Base-by-base conservation (phyloP, 2,329 filamentous ascomycete genomes). In the Aspergillus calidoustus region DNA sequence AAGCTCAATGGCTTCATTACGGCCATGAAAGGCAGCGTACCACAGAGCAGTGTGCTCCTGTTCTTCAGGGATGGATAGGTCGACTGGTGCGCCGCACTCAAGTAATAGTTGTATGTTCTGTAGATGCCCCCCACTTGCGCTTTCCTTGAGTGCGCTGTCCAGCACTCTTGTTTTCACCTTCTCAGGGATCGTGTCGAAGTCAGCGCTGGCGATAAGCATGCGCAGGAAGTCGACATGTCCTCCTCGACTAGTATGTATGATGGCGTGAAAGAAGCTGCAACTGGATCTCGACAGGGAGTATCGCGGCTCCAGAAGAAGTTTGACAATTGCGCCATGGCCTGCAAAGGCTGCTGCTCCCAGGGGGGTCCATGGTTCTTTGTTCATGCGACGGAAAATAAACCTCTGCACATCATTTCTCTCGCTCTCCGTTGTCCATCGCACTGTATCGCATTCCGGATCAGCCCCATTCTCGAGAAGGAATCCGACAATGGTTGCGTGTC, bases 391-490 rank as follows among this genome's bases (percentile, higher is more conserved):
- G 25, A 28, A 28, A 7, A 28, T 28, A 7, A 57, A 48, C 25
- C 38, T 8, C 22, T 23, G 11, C 11, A 34, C 15, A 11, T 31
- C 22, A 13, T 55, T 17, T 4, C 22, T 7, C 25, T 34, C 28
- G 22, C 23, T 7, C 41, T 31, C 17, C 9, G 38, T 41, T 17
- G 41, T 55, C 43, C 41, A 46, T 4, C 15, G 11, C 3, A 46
- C n/a, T 17, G 54, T n/a, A 23, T 28, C 46, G 3, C 22, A 19
- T 15, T 49, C 30, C 2, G 23, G 7, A 31, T 57, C 47, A 3
- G 55, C 55, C 31, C 55, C 55, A 7, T 44, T 43, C 11, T 51
- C 31, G 3, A 57, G 23, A 15, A 57, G 34, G n/a, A 57, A 19
- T 0, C 0, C 46, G 8, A 57, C 47, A 3, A 51, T 3, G 31